phyloP scores from a whole-genome alignment of 2,329 filamentous ascomycete species.

The Lachnellula suecica region DNA sequence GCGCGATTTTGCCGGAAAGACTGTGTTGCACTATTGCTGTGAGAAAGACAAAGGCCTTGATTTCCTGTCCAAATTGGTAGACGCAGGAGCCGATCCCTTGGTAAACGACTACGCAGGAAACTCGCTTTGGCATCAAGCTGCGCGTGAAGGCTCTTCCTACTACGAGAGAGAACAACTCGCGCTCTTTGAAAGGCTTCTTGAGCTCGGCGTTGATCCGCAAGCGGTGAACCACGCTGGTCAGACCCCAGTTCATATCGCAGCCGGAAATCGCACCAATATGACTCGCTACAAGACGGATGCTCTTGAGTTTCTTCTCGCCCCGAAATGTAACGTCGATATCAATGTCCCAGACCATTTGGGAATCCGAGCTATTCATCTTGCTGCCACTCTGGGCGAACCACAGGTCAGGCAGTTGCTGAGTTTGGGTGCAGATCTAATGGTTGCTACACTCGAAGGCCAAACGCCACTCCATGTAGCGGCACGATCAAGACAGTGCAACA shows the following conservation, averaged over 20 bases:
- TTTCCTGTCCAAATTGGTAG: background rate
- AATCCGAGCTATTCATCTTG: background rate
- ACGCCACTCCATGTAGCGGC: slow-evolving; percentile 3
- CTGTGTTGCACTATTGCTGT: slow-evolving; percentile 17
- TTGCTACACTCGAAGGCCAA: background rate
- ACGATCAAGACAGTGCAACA: background rate
- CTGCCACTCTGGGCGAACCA: background rate
- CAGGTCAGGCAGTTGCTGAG: background rate
- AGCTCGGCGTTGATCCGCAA: too few relatives aligned
- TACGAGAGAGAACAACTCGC: too few relatives aligned
- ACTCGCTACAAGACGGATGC: too few relatives aligned
- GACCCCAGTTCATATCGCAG: too few relatives aligned
- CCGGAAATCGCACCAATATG: too few relatives aligned
- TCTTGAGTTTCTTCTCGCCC: too few relatives aligned
- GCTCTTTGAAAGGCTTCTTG: too few relatives aligned
- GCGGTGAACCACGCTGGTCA: too few relatives aligned
- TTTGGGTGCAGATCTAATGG: background rate
- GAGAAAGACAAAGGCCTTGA: background rate
- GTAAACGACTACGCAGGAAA: background rate
- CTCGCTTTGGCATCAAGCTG: background rate
- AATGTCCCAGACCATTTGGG: background rate
- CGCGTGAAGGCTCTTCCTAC: background rate
- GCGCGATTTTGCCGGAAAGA: slow-evolving; percentile 20
- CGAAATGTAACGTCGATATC: too few relatives aligned
- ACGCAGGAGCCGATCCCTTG: background rate